phyloP scores from a whole-genome alignment of 306 rosid species.

The Rosa persica region DNA sequence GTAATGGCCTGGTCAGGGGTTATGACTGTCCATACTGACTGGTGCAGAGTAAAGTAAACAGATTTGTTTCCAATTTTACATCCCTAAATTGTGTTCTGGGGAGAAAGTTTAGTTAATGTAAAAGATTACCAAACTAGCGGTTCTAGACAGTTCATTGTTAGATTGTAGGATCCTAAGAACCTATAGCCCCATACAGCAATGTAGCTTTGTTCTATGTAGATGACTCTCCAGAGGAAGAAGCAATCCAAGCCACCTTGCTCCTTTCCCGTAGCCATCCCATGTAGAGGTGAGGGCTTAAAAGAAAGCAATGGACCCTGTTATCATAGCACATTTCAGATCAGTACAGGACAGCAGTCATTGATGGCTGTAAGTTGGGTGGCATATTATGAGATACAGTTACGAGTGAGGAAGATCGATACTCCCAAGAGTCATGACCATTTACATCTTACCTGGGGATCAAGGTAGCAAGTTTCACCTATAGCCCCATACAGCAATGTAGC shows the following conservation, averaged over 20 bases:
- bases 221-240: not conserved
- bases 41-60: not conserved
- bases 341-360: not conserved
- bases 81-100: not conserved
- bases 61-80: not conserved
- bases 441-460: not conserved
- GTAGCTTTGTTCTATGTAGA: not conserved
- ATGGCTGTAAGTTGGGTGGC: not conserved
- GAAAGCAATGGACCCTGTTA: not conserved
- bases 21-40: not conserved
- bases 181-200: not conserved
- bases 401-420: not conserved
- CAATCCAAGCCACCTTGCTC: not conserved
- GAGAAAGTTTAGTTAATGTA: not conserved
- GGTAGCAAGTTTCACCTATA: not conserved
- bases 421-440: not conserved
- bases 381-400: not conserved
- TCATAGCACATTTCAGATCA: not conserved
- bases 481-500: not conserved
- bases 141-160: not conserved
- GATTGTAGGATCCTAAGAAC: not conserved
- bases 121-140: not conserved
- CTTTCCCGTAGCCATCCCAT: not conserved
- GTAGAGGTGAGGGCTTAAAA: not conserved
- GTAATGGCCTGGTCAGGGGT: not conserved